These are phyloP conservation scores for Glycine soja DNA, from an alignment of 306 rosid genomes.

Conservation along the genomic window DNA sequence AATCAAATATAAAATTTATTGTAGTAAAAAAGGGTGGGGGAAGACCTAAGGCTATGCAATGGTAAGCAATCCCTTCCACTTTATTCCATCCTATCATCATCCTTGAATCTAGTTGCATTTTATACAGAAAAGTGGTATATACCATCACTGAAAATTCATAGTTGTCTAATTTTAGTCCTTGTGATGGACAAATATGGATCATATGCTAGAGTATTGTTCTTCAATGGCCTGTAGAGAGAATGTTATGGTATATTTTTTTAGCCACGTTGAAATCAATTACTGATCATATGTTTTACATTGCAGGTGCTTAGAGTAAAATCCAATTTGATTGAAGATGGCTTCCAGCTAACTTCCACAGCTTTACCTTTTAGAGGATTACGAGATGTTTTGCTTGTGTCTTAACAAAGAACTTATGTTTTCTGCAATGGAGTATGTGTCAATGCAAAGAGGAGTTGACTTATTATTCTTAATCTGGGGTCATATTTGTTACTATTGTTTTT, in stretches of 20 bases:
- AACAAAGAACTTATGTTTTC: not conserved
- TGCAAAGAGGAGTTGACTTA: not conserved
- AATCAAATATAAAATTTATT: not conserved
- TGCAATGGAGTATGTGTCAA: not conserved
- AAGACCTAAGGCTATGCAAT: not conserved
- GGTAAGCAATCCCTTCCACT: not conserved
- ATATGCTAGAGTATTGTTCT: not conserved
- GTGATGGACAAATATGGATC: not conserved
- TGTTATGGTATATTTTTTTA: not conserved
- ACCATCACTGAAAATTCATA: not conserved
- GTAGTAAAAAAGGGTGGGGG: not conserved
- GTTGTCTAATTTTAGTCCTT: not conserved
- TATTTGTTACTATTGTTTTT: not conserved
- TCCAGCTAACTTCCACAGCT: not conserved
- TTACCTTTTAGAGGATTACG: not conserved
- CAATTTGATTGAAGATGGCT: not conserved
- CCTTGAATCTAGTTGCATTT: not conserved
- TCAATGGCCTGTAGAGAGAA: not conserved
- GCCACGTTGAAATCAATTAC: not conserved
- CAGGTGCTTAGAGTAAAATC: not conserved
- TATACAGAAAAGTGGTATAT: not conserved
- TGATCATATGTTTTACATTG: not conserved
- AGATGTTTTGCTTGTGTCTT: not conserved
- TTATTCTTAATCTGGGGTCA: not conserved
- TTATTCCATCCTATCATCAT: not conserved